These are phyloP conservation scores for Thermothelomyces thermophilus DNA, from an alignment of 2,329 filamentous ascomycete species.

Conservation along the genomic window DNA sequence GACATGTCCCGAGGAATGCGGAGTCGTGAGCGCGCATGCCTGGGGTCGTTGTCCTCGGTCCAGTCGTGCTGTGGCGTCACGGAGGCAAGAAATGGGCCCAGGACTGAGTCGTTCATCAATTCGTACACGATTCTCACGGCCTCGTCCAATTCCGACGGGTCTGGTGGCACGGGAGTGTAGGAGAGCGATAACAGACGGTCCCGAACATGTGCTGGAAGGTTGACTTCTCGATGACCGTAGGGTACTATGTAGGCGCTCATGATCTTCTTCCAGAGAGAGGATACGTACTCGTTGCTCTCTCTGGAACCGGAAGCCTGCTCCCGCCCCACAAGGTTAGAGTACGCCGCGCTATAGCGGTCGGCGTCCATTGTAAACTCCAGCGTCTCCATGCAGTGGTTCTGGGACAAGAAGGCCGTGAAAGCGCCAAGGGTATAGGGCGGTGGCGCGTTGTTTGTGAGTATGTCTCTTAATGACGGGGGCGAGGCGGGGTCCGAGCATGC, in stretches of 20 bases:
- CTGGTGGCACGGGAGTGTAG: slow-evolving; percentile 53
- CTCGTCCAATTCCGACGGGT: slow-evolving; percentile 69
- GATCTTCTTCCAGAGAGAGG: slow-evolving; percentile 78
- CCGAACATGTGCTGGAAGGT: slow-evolving; percentile 78
- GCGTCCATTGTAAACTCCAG: slow-evolving; percentile 95
- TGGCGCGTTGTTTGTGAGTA: slow-evolving; percentile 76
- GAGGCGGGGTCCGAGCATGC: slow-evolving; percentile 30
- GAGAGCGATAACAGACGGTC: slow-evolving; percentile 67
- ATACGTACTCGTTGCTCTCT: slow-evolving; percentile 57
- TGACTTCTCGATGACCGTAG: slow-evolving; percentile 80
- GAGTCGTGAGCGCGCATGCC: slow-evolving; percentile 35
- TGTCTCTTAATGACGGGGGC: slow-evolving; percentile 70
- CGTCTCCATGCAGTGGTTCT: slow-evolving; percentile 95
- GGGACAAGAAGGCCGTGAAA: slow-evolving; percentile 94
- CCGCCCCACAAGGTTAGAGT: slow-evolving; percentile 36
- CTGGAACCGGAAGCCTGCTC: slow-evolving; percentile 36
- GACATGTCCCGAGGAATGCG: slow-evolving; percentile 33
- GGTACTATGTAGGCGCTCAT: slow-evolving; percentile 86
- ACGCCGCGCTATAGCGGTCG: slow-evolving; percentile 66
- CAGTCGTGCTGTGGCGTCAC: slow-evolving; percentile 35
- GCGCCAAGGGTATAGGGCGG: slow-evolving; percentile 86
- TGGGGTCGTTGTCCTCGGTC: slow-evolving; percentile 30
- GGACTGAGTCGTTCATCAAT: slow-evolving; percentile 93
- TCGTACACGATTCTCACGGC: slow-evolving; percentile 88
- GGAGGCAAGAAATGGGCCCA: slow-evolving; percentile 83